Base-by-base conservation (phyloP, 768 basidiomycete species). In the Fomitopsis pulvina region DNA sequence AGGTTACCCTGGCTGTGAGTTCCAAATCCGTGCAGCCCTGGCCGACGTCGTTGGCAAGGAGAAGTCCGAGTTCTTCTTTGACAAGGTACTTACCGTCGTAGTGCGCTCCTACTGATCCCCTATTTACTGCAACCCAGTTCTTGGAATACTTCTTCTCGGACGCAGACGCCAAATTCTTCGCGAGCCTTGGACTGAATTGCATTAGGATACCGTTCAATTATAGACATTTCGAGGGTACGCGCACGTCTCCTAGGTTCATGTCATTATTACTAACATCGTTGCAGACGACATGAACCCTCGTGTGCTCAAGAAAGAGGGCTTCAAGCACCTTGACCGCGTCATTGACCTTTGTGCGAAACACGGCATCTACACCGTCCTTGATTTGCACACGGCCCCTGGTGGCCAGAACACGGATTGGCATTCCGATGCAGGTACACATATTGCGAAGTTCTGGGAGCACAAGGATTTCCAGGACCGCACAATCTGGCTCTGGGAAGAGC, bases 381-480 rank as follows among this genome's bases (percentile, higher is more conserved):
- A 92, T 60, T 70, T 91, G 38, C 91, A 92, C 64, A 76, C 87
- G 32, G 81, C 82, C 0, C 81, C 84, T 8, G 84, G 83, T 38
- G 83, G 85, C 3, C 85, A 86, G 66, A 85, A 85, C 64, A 77
- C 75, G 21, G 88, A 82, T 64, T 92, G 90, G 89, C 90, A 92
- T 64, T 71, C 76, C n/a, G 87, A 90, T 61, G 73, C 79, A 14
- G 85, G 83, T 12, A 75, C 77, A 10, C 83, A 85, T 61, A 74
- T 83, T 28, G 80, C 83, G 41, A 79, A 79, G 61, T 83, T 90
- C 72, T 92, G 86, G 85, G 77, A 76, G 43, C 85, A 91, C 74
- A 88, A 80, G 55, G 87, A 91, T 63, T 86, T 88, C 73, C 88
- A 90, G 63, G 85, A 92, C 65, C 79, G 88, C 1, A 66, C 75